Evolutionary conservation across 768 basidiomycete genomes (phyloP), one percentile per base, ranked within the genome.

Genomic region (Panaeolus cyanescens): DNA sequence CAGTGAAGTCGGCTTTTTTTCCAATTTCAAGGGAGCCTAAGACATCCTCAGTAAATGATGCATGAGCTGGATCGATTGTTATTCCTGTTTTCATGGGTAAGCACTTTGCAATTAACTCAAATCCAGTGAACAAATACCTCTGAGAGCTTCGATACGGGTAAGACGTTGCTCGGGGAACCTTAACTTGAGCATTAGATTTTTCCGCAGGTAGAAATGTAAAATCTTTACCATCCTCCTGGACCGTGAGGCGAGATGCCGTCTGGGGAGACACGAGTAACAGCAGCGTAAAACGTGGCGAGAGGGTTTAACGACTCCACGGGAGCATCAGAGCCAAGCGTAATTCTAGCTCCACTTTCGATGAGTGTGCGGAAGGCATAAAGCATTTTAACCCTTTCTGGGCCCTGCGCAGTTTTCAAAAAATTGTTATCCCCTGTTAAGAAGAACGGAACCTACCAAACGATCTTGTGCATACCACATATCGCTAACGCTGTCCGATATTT

Each of bases 401-500:
- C 94, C 92, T 89, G 65, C 32, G 55, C 22, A 60, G 22, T 33
- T 58, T 53, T 54, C 22, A 60, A 63, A 58, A 59, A 39, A 55
- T 53, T 7, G 60, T 39, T 20, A 17, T n/a, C 20, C 22, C n/a
- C 31, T 39, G 31, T 34, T 20, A 22, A 25, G 19, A 33, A 32
- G 15, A 25, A 56, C 1, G 33, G 30, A 37, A 74, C 84, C 67
- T 65, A 92, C 92, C 66, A 96, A 72, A 57, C 93, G 88, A 22
- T 87, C 84, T 73, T 95, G 85, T 6, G 92, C 94, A 71, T 91
- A 96, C 83, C 88, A 89, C 94, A 96, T 96, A 68, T 93, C 92
- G 64, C 89, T 91, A 63, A 83, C 89, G 57, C 89, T 90, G 67
- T 59, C 66, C 56, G n/a, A 42, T 36, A 8, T 9, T 33, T n/a